Evolutionary conservation across 2,329 filamentous ascomycete genomes (phyloP).

Genomic region (Cadophora malorum): DNA sequence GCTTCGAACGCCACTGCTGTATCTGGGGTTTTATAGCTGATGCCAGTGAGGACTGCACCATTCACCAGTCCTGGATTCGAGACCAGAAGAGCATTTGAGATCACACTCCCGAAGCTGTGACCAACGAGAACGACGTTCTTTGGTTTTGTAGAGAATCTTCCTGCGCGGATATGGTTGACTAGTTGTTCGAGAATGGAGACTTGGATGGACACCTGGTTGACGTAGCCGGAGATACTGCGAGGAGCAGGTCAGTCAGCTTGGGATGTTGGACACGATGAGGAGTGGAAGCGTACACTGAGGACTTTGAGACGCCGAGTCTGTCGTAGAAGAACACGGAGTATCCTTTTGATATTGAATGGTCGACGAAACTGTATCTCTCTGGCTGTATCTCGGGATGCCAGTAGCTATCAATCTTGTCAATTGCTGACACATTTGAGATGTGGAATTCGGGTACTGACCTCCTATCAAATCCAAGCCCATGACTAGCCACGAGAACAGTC

Average conservation of each 20-base stretch:
- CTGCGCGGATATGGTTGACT: conserved; percentile 28
- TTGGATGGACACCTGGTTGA: conserved; percentile 44
- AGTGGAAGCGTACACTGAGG: conserved; percentile 36
- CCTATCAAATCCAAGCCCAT: conserved; percentile 44
- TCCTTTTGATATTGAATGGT: conserved; percentile 43
- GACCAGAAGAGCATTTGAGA: conserved; percentile 60
- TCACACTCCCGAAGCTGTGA: conserved; percentile 67
- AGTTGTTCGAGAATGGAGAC: conserved; percentile 27
- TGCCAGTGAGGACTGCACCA: conserved; percentile 48
- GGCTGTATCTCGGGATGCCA: conserved; percentile 33
- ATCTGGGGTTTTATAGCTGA: conserved; percentile 22
- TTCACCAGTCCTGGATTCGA: conserved; percentile 59
- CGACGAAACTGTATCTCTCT: conserved; percentile 47
- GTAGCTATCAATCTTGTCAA: no score
- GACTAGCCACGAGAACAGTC: conserved; percentile 44
- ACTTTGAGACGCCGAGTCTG: conserved; percentile 45
- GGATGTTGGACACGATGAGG: neutral
- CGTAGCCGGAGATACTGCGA: conserved; percentile 32
- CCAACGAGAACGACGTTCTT: conserved; percentile 62
- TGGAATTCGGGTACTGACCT: no score
- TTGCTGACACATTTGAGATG: no score
- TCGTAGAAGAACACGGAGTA: conserved; percentile 49
- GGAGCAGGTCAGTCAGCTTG: neutral
- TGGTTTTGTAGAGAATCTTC: conserved; percentile 35
- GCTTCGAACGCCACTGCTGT: conserved; percentile 17